These are phyloP conservation scores for Aspergillus sp. DNA, from an alignment of 2,329 filamentous ascomycete species.

Conservation along the genomic window DNA sequence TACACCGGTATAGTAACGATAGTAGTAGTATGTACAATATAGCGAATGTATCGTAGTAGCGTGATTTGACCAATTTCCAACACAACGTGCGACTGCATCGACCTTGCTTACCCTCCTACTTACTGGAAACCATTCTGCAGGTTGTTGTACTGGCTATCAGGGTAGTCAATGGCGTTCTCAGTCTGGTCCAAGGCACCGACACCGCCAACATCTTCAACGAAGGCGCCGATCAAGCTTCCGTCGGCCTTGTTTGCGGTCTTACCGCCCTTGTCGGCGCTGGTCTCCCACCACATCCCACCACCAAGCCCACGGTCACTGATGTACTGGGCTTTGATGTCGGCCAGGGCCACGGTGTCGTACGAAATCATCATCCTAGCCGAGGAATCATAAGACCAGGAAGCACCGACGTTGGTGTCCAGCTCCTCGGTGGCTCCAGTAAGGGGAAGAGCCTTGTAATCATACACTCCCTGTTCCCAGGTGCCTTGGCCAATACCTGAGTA, in stretches of 20 bases:
- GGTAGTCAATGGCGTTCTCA: conserved; percentile 36
- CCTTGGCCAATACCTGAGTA: conserved; percentile 71
- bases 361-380: conserved; percentile 66
- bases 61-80: background rate
- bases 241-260: conserved; percentile 34
- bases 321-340: conserved; percentile 68
- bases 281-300: conserved; percentile 98
- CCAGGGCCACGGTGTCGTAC: conserved; percentile 65
- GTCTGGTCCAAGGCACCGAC: conserved; percentile 33
- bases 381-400: conserved; percentile 75
- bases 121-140: conserved; percentile 31
- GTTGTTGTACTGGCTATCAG: conserved; percentile 44
- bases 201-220: conserved; percentile 39
- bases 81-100: background rate
- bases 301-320: conserved; percentile 67
- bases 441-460: conserved; percentile 85
- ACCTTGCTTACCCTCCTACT: background rate
- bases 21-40: conserved; percentile 8
- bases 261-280: conserved; percentile 71
- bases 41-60: background rate
- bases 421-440: conserved; percentile 63
- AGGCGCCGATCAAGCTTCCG: conserved; percentile 66
- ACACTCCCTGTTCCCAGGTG: conserved; percentile 81
- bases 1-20: conserved; percentile 7
- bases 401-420: conserved; percentile 63